These are phyloP conservation scores for Akanthomyces uredinophilus DNA, from an alignment of 2,329 filamentous ascomycete genomes.

Conservation along the genomic window DNA sequence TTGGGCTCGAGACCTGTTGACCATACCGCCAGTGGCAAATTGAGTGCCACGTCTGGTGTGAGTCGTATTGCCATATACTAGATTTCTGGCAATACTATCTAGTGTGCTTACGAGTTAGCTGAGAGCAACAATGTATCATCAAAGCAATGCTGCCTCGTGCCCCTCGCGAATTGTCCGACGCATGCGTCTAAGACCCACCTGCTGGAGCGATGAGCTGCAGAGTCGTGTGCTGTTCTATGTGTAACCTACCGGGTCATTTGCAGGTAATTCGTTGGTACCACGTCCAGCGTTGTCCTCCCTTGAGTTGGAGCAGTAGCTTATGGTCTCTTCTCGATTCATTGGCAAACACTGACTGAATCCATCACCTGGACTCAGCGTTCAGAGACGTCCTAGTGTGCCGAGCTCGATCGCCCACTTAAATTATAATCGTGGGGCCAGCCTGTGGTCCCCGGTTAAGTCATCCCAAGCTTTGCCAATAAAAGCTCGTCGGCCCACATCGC, in stretches of 20 bases:
- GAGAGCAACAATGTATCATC: conserved; percentile 11
- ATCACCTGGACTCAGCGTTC: background rate
- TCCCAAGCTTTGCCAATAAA: conserved; percentile 8
- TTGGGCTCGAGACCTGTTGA: conserved; percentile 5
- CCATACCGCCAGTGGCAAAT: conserved; percentile 10
- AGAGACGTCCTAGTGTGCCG: background rate
- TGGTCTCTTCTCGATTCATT: background rate
- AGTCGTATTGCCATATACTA: background rate
- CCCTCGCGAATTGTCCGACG: background rate
- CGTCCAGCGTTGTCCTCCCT: background rate
- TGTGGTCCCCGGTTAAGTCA: too few relatives aligned
- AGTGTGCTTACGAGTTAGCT: conserved; percentile 1
- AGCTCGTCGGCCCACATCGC: background rate
- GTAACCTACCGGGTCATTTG: background rate
- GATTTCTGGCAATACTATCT: background rate
- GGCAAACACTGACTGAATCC: background rate
- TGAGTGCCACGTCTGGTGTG: conserved; percentile 9
- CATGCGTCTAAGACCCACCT: conserved; percentile 5
- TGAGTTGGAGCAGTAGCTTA: too few relatives aligned
- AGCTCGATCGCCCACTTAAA: conserved; percentile 3
- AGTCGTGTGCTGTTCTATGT: background rate
- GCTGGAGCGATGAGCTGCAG: background rate
- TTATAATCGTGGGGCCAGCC: too few relatives aligned
- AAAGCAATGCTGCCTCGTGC: background rate
- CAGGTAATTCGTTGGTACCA: background rate